phyloP scores from a whole-genome alignment of 257 asterid genomes.

The Solanum dulcamara region DNA sequence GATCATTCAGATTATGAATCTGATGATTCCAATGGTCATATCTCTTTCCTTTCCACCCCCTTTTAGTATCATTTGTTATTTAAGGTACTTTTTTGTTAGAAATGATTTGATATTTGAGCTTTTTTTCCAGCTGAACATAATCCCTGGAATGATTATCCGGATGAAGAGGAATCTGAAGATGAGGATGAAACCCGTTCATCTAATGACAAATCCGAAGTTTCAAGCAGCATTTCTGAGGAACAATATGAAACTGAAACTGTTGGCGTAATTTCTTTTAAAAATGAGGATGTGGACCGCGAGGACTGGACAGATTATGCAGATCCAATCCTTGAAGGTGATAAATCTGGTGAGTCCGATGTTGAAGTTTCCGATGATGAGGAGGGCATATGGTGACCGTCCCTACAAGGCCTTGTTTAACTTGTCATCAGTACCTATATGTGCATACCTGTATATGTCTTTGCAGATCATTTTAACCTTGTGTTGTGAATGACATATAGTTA shows the following conservation, averaged over 20 bases:
- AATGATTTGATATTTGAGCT: background rate
- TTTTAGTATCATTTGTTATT: background rate
- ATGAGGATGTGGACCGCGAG: background rate
- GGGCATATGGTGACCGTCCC: conserved; percentile 3
- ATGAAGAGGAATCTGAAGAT: conserved; percentile 48
- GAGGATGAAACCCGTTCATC: conserved; percentile 30
- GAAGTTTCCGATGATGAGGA: conserved; percentile 2
- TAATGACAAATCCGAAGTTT: conserved; percentile 36
- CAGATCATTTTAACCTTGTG: background rate
- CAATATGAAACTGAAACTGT: conserved; percentile 19
- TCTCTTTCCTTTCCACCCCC: background rate
- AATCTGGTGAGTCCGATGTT: conserved; percentile 8
- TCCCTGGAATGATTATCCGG: conserved; percentile 81
- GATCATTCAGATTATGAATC: conserved; percentile 45
- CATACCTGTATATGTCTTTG: background rate
- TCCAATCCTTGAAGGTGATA: conserved; percentile 12
- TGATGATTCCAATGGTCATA: conserved; percentile 83
- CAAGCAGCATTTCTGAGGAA: conserved; percentile 21
- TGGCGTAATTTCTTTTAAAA: conserved; percentile 9
- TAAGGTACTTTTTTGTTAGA: background rate
- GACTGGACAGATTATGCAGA: conserved; percentile 24
- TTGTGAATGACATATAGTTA: background rate
- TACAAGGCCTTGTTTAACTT: background rate
- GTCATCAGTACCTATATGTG: background rate
- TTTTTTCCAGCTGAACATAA: conserved; percentile 61